Base-by-base conservation (phyloP, 345 rosid species). In the Cardiospermum halicacabum region DNA sequence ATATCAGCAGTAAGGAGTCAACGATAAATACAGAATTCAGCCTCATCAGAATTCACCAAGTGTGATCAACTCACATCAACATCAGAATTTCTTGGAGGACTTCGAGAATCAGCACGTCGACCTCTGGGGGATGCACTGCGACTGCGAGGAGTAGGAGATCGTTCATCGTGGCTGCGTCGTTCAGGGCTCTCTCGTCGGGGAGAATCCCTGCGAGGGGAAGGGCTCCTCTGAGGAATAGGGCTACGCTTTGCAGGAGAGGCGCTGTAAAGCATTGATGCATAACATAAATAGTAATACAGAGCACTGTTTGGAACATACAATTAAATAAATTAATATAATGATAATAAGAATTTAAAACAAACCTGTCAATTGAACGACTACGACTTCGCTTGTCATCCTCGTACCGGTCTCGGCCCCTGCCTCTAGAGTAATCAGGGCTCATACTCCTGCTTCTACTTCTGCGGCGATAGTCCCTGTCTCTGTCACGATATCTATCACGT, bases 361-460 rank as follows among this genome's bases (percentile, higher is more conserved):
- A 85, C 90, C 90, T 85, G 56, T 62, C 67, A 22, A 77, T 62
- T 8, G 85, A 85, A 59, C 79, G 80, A 73, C 87, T 82, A 39
- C n/a, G 56, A 64, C 87, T 76, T 7, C 67, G 78, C 21, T 72
- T 71, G 21, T 72, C 80, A 64, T 84, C 82, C 58, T 86, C 77
- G 78, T 80, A 71, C 18, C 76, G 85, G 26, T 78, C 74, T 78
- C 81, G 77, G 62, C 84, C 81, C 42, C 81, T 71, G 32, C 82
- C 78, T 78, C 58, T 84, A 45, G 49, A 21, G 34, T 66, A 66
- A 59, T 75, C 83, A 50, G 82, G 89, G 55, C 92, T 85, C 0
- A 61, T 77, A 70, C 87, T 86, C 53, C 78, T 80, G 65, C 87
- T 84, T 82, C 84, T 80, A 54, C 89, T 82, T 42, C 78, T 78